Evolutionary conservation across 805 yeast genomes (phyloP).

Genomic region (Grigorovia humatica): DNA sequence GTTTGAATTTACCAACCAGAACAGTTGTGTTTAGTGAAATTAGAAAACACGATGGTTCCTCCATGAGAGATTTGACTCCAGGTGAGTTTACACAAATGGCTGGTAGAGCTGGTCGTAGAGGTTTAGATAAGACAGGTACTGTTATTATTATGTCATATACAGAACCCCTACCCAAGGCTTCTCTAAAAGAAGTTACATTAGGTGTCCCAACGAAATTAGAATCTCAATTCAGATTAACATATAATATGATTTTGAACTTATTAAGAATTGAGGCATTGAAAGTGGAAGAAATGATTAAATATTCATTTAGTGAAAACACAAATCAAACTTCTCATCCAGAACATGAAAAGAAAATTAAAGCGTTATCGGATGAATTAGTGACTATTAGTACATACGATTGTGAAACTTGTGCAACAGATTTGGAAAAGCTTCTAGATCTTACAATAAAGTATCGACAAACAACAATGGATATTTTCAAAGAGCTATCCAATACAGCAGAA

Average conservation of each 20-base stretch:
- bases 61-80: slow-evolving; percentile 71
- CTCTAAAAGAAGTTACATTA: slow-evolving; percentile 69
- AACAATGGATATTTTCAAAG: slow-evolving; percentile 38
- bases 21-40: slow-evolving; percentile 85
- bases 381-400: slow-evolving; percentile 27
- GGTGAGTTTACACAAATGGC: slow-evolving; percentile 99
- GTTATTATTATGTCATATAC: slow-evolving; percentile 84
- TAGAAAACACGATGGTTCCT: slow-evolving; percentile 84
- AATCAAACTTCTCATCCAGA: slow-evolving; percentile 80
- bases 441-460: slow-evolving; percentile 37
- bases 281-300: slow-evolving; percentile 97
- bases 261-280: slow-evolving; percentile 86
- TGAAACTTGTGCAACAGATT: slow-evolving; percentile 30
- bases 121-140: slow-evolving; percentile 86
- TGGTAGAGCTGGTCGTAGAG: slow-evolving; percentile 97
- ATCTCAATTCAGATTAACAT: slow-evolving; percentile 89
- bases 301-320: slow-evolving; percentile 86
- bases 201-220: slow-evolving; percentile 86
- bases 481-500: slow-evolving; percentile 37
- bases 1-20: slow-evolving; percentile 89
- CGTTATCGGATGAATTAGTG: slow-evolving; percentile 39
- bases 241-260: slow-evolving; percentile 87
- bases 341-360: slow-evolving; percentile 56
- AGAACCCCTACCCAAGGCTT: slow-evolving; percentile 44
- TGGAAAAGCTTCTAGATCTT: slow-evolving; percentile 37